Evolutionary conservation across 2,329 filamentous ascomycete species (phyloP), one percentile per base, ranked within the genome.

Genomic region (Arthrobotrys musiformis): DNA sequence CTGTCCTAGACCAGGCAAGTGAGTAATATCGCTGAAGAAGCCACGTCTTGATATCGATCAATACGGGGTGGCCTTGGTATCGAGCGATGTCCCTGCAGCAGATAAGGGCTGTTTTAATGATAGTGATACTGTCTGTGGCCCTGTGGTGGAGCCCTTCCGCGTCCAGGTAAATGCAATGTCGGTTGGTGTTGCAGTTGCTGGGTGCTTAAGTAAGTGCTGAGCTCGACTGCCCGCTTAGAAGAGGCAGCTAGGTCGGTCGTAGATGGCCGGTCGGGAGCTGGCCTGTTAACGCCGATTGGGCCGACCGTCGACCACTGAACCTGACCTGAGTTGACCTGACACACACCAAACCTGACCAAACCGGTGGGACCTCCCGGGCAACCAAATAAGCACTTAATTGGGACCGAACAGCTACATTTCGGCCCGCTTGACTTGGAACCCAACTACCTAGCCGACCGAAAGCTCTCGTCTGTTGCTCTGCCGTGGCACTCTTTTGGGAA

Each of bases 1-100:
- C 64, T 28, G 40, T 54, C 37, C 52, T 8, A 58, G 28, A n/a
- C n/a, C 13, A 24, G 58, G 37, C 24, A 17, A 26, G 56, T 67
- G 63, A 42, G 48, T 42, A 50, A 42, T 52, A 35, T 2, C 7
- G 26, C 35, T 46, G 48, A 56, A 54, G 63, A 67, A 42, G 63
- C 63, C 63, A 67, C 63, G 63, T 67, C 35, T 67, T 67, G 63
- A 46, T 54, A 56, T 67, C 33, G 63, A 35, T 67, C 33, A 48
- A 35, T 35, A 30, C 19, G 50, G 30, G n/a, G 33, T 15, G 48
- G 48, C 4, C 37, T 46, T 15, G 48, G 48, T 5, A 26, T 46
- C 11, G 35, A 58, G 63, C 46, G 24, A 40, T 26, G n/a, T 56
- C 22, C 22, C 44, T 24, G 15, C 26, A 28, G 42, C 28, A 42